Conservation (phyloP, 345 rosid genomes). For the Sonneratia alba region DNA sequence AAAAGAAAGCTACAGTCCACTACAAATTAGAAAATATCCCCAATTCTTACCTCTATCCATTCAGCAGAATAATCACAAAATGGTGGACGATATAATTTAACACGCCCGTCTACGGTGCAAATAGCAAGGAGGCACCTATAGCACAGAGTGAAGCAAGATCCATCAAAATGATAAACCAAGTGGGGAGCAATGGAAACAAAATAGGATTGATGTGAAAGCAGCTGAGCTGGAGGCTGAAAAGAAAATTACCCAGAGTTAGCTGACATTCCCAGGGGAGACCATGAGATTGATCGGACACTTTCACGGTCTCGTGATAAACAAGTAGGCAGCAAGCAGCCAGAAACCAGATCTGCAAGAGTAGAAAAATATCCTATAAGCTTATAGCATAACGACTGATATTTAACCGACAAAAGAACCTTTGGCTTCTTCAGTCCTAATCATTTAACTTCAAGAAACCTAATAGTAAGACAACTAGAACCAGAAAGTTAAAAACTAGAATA, state of each 20-base stretch:
- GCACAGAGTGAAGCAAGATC: not conserved
- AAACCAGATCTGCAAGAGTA: conserved; percentile 41
- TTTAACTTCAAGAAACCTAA: not conserved
- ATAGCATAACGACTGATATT: not conserved
- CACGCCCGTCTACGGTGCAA: conserved; percentile 72
- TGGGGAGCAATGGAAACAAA: not conserved
- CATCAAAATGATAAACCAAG: not conserved
- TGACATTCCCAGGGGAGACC: conserved; percentile 94
- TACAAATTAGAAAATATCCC: not conserved
- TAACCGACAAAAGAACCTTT: not conserved
- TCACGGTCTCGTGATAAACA: conserved; percentile 57
- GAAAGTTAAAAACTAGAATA: too few species aligned
- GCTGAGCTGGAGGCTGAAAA: not conserved
- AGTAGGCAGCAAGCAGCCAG: conserved; percentile 49
- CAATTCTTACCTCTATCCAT: conserved; percentile 77
- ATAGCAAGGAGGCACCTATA: conserved; percentile 79
- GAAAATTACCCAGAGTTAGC: conserved; percentile 55
- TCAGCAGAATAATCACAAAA: conserved; percentile 75
- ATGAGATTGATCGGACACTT: conserved; percentile 68
- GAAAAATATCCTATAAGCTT: not conserved
- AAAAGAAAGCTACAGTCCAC: not conserved
- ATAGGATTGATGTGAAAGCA: not conserved
- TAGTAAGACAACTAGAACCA: not conserved
- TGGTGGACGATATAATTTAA: conserved; percentile 80
- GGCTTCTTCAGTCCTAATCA: not conserved